Evolutionary conservation across 306 rosid genomes (phyloP), one percentile per base, ranked within the genome.

Genomic region (Trichosanthes cucumerina): DNA sequence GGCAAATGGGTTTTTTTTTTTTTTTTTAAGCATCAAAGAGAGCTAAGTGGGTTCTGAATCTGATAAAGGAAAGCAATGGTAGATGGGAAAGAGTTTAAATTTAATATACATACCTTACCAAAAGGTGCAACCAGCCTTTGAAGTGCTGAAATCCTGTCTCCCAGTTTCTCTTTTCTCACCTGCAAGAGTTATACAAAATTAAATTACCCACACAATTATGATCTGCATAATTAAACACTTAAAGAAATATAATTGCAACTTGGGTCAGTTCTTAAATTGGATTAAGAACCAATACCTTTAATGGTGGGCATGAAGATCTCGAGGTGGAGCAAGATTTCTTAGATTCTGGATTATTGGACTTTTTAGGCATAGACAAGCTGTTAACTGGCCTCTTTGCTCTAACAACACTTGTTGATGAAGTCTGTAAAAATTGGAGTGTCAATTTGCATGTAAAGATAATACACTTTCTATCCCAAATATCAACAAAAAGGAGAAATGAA

Each of bases 101-200:
- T n/a, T 36, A 36, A 65, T 65, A 33, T n/a, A 60, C 18, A 23
- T 88, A 90, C 91, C 93, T 90, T 90, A 79, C 93, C 91, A 69
- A 86, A 90, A 88, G 93, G 93, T 80, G 93, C 90, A 79, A 90
- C 90, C 82, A 90, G 52, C 78, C 83, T 84, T 78, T 89, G 93
- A 75, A 90, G 91, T 41, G 91, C 84, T 83, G 90, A 85, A 74
- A 90, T 88, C 58, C 91, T 86, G 86, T 86, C 91, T 47, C 89
- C 90, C 68, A 90, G 69, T 47, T 84, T 87, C 87, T 89, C 87
- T 88, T 89, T 89, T 80, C 90, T 85, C 43, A 87, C 87, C 91
- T 86, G 84, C 52, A 52, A 46, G 9, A 46, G 9, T 54, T 26
- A 72, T 24, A 44, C 77, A 72, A 46, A 49, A 15, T 47, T 72